Evolutionary conservation across 1,284 basidiomycete genomes (phyloP).

Genomic region (Ustilago curta): DNA sequence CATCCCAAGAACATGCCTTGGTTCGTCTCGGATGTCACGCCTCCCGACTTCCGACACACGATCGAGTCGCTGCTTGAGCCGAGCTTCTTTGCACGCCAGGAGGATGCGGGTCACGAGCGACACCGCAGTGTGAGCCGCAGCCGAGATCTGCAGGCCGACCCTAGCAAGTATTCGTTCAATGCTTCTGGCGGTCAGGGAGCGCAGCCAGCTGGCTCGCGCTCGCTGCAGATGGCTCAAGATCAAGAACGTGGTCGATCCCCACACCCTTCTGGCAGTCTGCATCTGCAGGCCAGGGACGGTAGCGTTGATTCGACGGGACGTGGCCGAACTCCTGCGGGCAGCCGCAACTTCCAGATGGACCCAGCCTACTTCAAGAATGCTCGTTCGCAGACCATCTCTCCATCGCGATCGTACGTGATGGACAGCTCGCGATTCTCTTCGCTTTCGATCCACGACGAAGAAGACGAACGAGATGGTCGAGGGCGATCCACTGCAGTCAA

Average conservation of each 20-base stretch:
- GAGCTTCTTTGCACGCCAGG: slow-evolving; percentile 73
- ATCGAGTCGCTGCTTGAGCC: slow-evolving; percentile 71
- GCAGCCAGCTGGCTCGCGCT: slow-evolving; percentile 35
- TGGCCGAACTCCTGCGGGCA: slow-evolving; percentile 46
- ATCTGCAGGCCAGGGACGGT: slow-evolving; percentile 51
- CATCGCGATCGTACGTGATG: slow-evolving; percentile 58
- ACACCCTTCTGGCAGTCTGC: slow-evolving; percentile 42
- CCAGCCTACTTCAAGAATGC: slow-evolving; percentile 60
- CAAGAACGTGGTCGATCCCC: slow-evolving; percentile 47
- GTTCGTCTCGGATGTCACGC: slow-evolving; percentile 66
- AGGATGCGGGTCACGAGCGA: slow-evolving; percentile 33
- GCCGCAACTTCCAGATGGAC: slow-evolving; percentile 58
- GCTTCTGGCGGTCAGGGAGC: slow-evolving; percentile 22
- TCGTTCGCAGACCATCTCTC: slow-evolving; percentile 56
- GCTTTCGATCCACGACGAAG: slow-evolving; percentile 52
- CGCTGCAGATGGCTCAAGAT: slow-evolving; percentile 44
- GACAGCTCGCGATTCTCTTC: slow-evolving; percentile 56
- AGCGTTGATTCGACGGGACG: slow-evolving; percentile 50
- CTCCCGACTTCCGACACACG: slow-evolving; percentile 66
- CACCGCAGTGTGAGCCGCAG: slow-evolving; percentile 48
- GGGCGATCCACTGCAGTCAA: slow-evolving; percentile 50
- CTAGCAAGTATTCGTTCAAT: slow-evolving; percentile 43
- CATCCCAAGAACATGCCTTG: slow-evolving; percentile 69
- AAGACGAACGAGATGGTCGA: slow-evolving; percentile 41
- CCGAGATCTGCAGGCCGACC: slow-evolving; percentile 47